Evolutionary conservation across 1,139 yeast genomes (phyloP).

Genomic region (Suhomyces choctaworum): DNA sequence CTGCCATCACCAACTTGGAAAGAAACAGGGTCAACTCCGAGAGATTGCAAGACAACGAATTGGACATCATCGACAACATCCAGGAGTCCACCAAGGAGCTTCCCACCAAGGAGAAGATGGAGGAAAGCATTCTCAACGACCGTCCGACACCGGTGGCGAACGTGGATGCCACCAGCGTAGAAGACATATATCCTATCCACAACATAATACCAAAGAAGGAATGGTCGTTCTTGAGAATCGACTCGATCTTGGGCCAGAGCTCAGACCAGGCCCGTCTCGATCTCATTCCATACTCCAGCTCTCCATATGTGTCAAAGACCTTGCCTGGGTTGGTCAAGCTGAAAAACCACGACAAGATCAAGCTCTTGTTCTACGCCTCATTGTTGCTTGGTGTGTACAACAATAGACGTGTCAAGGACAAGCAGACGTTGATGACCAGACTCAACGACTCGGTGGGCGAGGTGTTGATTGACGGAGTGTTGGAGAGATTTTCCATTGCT

Average conservation of each 20-base stretch:
- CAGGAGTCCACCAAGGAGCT: constrained; percentile 66
- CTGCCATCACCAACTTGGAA: constrained; percentile 78
- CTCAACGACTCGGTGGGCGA: constrained; percentile 70
- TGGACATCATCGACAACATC: constrained; percentile 82
- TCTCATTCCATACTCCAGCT: constrained; percentile 60
- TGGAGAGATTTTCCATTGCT: constrained; percentile 66
- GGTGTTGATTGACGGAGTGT: constrained; percentile 66
- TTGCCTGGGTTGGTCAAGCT: constrained; percentile 43
- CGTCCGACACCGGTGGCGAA: constrained; percentile 85
- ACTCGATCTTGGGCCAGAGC: constrained; percentile 49
- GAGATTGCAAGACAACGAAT: constrained; percentile 68
- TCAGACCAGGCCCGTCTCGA: constrained; percentile 52
- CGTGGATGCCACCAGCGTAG: constrained; percentile 74
- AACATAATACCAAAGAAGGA: constrained; percentile 71
- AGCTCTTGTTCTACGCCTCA: constrained; percentile 75
- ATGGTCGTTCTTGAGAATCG: constrained; percentile 63
- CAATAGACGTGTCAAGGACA: constrained; percentile 64
- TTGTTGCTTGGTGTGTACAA: constrained; percentile 77
- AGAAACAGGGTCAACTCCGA: constrained; percentile 86
- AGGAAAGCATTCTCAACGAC: constrained; percentile 54
- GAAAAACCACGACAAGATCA: constrained; percentile 58
- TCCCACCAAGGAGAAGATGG: constrained; percentile 66
- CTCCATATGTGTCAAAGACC: constrained; percentile 54
- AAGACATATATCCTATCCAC: constrained; percentile 75
- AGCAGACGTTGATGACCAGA: constrained; percentile 59